A percentile compares a stretch with the other conserved stretches of the same genome.
Conservation (phyloP, 75 land plant genomes). For the Chamaecyparis obtusa region DNA sequence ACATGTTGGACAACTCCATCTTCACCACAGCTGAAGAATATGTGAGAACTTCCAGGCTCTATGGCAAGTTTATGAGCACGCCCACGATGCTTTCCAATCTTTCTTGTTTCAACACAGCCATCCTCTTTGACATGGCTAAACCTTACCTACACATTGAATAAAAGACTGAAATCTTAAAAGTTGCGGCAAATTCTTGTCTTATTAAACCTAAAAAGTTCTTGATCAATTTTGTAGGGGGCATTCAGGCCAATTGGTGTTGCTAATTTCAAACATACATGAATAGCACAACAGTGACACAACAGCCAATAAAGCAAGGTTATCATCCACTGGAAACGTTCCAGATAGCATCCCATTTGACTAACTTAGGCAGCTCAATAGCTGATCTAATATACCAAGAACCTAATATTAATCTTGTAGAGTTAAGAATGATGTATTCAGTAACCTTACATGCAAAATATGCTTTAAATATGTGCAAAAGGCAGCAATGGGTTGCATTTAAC, state of each 20-base stretch:
- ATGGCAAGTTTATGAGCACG: slow-evolving; percentile 91
- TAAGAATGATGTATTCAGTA: background rate
- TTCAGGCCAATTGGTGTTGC: background rate
- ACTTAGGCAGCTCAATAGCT: background rate
- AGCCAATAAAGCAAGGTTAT: background rate
- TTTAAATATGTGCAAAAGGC: background rate
- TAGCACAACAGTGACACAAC: background rate
- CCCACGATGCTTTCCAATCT: slow-evolving; percentile 63
- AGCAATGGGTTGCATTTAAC: background rate
- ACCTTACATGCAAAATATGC: background rate
- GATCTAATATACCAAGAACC: background rate
- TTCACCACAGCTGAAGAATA: slow-evolving; percentile 88
- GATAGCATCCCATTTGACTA: background rate
- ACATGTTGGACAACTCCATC: slow-evolving; percentile 95
- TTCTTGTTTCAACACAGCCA: slow-evolving; percentile 60
- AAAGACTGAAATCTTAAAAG: background rate
- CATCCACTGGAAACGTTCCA: background rate
- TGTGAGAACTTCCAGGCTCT: slow-evolving; percentile 90
- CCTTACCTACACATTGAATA: slow-evolving; percentile 55
- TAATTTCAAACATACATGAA: background rate
- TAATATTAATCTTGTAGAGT: background rate
- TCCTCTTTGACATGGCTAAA: slow-evolving; percentile 58
- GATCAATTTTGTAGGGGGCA: background rate
- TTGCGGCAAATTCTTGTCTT: background rate
- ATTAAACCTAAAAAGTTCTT: background rate